Percentiles rank a stretch among this genome's conserved stretches.
Evolutionary conservation across 768 basidiomycete genomes (phyloP).

Genomic region (Boletus rubescentipes): DNA sequence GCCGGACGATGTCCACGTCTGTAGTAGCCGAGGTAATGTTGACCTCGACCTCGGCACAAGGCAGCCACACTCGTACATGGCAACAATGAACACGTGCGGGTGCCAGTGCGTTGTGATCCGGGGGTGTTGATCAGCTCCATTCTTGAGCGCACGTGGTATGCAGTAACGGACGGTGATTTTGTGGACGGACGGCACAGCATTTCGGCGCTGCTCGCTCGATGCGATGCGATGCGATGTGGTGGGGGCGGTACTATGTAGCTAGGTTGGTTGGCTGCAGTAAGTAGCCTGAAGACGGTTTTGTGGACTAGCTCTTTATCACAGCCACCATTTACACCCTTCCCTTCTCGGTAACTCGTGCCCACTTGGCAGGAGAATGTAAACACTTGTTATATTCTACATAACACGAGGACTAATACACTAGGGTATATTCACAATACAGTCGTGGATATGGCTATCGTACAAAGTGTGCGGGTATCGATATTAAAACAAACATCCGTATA

Average conservation of each 20-base stretch:
- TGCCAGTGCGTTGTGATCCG: conserved; percentile 17
- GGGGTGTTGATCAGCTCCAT: conserved; percentile 9
- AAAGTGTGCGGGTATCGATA: conserved; percentile 17
- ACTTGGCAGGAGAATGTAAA: too few species aligned
- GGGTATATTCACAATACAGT: conserved; percentile 7
- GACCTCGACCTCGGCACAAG: conserved; percentile 13
- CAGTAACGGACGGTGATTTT: neutral
- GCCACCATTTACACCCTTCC: neutral
- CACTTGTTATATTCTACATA: too few species aligned
- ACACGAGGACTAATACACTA: conserved; percentile 2
- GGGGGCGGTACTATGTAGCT: neutral
- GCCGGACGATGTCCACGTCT: conserved; percentile 9
- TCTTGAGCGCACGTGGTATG: conserved; percentile 17
- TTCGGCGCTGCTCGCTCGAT: neutral
- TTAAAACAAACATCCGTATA: conserved; percentile 6
- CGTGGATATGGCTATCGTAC: conserved; percentile 16
- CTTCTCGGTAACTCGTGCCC: too few species aligned
- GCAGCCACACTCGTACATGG: conserved; percentile 8
- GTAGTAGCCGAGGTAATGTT: conserved; percentile 15
- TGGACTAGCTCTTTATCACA: neutral
- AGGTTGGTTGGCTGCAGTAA: too few species aligned
- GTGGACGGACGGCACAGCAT: neutral
- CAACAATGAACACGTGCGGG: conserved; percentile 16
- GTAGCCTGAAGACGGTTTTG: too few species aligned
- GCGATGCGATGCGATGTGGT: conserved; percentile 1